These are phyloP conservation scores for Colletotrichum navitas DNA, from an alignment of 2,329 filamentous ascomycete genomes.

Conservation along the genomic window DNA sequence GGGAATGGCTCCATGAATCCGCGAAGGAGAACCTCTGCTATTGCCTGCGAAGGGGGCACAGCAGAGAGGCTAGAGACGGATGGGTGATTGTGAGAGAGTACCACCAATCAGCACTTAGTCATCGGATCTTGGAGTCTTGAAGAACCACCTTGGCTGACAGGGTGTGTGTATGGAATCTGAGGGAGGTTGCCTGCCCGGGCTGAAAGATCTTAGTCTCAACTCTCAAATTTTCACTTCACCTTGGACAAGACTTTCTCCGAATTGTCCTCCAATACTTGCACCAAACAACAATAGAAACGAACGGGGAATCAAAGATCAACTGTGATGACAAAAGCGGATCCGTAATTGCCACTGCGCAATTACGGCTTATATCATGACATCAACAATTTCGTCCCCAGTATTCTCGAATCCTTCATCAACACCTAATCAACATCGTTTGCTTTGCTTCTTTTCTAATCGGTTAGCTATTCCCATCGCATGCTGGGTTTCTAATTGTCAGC, in stretches of 20 bases:
- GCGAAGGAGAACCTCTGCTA: background rate
- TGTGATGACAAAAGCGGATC: too few relatives aligned
- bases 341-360: too few relatives aligned
- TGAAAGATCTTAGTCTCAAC: background rate
- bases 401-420: background rate
- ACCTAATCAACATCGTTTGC: too few relatives aligned
- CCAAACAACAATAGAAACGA: background rate
- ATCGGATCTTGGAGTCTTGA: too few relatives aligned
- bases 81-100: too few relatives aligned
- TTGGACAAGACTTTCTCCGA: background rate
- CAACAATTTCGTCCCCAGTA: background rate
- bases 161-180: too few relatives aligned
- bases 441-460: background rate
- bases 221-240: background rate
- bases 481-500: background rate
- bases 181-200: background rate
- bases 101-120: too few relatives aligned
- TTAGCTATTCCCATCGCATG: background rate
- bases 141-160: too few relatives aligned
- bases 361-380: too few relatives aligned
- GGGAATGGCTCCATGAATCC: constrained; percentile 18
- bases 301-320: background rate
- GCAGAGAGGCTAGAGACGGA: too few relatives aligned
- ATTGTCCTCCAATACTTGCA: background rate
- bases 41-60: constrained; percentile 8